Evolutionary conservation across 2,329 filamentous ascomycete species (phyloP), one percentile per base, ranked within the genome.

Genomic region (Fonsecaea nubica): DNA sequence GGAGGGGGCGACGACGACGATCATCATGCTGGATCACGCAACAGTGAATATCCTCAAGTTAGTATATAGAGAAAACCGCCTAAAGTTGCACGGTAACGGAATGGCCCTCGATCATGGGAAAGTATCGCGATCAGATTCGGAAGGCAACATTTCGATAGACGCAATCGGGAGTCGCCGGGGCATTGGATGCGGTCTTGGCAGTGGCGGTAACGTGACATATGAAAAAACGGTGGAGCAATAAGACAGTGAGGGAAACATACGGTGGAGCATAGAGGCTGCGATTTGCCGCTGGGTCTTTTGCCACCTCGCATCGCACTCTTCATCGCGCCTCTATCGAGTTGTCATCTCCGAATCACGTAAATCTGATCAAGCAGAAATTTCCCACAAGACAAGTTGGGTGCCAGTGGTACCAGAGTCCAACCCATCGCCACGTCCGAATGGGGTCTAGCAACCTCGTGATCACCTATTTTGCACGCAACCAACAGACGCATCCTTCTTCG

Each of bases 361-460:
- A 40, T 59, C 38, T 48, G n/a, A 7, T 21, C 42, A 48, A 21
- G n/a, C 42, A 48, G 42, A 48, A 21, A 48, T 21, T 48, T 48
- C 45, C 25, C 5, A 9, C 25, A 8, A 7, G 15, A 45, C n/a
- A 7, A 4, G 18, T 4, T 42, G 8, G n/a, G 42, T 7, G 32
- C 50, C 53, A 53, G 55, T 13, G 58, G 38, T 50, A 58, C 58
- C 54, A 68, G 56, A 59, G 55, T 65, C 48, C 48, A 12, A 32
- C 30, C 36, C 18, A 32, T 33, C 50, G 57, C 36, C 18, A 30
- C 15, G 15, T 10, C 58, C 36, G 12, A 50, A 42, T 10, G 21
- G 18, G 52, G 61, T 48, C 65, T 62, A 62, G 52, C 42, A 62
- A 58, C 65, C 65, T 68, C 58, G 65, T 64, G 62, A 61, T 67